A percentile compares a stretch with the other conserved stretches of the same genome.
Evolutionary conservation across 352 stramenopile species (phyloP).

Genomic region (Phytophthora fragariae): DNA sequence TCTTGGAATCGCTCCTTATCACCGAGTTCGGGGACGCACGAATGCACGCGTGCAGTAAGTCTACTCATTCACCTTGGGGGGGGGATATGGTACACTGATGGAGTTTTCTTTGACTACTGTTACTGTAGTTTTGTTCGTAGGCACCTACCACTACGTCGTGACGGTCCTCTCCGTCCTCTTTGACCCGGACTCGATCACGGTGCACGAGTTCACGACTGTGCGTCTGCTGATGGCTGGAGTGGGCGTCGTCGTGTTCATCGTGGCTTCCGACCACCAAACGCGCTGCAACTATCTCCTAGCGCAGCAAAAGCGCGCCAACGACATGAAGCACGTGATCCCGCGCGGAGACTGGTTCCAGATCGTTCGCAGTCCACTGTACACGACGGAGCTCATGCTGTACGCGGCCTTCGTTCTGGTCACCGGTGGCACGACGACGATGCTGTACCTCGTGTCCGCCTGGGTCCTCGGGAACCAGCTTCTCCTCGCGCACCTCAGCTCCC

Average conservation of each 20-base stretch:
- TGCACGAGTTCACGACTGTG: constrained; percentile 28
- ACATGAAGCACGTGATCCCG: constrained; percentile 61
- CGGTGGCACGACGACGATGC: constrained; percentile 45
- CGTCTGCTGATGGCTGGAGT: constrained; percentile 27
- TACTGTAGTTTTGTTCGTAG: constrained; percentile 56
- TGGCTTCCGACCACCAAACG: constrained; percentile 70
- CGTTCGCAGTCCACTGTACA: constrained; percentile 74
- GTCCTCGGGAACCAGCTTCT: constrained; percentile 73
- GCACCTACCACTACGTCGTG: constrained; percentile 67
- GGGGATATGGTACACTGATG: constrained; percentile 13
- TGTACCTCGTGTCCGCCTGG: constrained; percentile 62
- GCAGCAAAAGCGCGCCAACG: constrained; percentile 58
- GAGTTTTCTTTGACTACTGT: not conserved
- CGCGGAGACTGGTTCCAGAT: constrained; percentile 69
- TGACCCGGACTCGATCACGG: constrained; percentile 35
- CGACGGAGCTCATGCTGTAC: constrained; percentile 74
- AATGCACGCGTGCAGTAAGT: constrained; percentile 66
- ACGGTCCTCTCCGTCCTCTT: constrained; percentile 59
- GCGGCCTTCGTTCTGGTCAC: constrained; percentile 53
- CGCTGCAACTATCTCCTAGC: constrained; percentile 67
- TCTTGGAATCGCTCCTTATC: constrained; percentile 66
- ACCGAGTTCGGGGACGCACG: constrained; percentile 72
- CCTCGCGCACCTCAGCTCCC: constrained; percentile 56
- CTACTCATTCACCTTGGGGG: not conserved
- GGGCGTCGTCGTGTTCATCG: constrained; percentile 47